Conservation (phyloP, 1,139 yeast species). For the Yamadazyma dushanensis region DNA sequence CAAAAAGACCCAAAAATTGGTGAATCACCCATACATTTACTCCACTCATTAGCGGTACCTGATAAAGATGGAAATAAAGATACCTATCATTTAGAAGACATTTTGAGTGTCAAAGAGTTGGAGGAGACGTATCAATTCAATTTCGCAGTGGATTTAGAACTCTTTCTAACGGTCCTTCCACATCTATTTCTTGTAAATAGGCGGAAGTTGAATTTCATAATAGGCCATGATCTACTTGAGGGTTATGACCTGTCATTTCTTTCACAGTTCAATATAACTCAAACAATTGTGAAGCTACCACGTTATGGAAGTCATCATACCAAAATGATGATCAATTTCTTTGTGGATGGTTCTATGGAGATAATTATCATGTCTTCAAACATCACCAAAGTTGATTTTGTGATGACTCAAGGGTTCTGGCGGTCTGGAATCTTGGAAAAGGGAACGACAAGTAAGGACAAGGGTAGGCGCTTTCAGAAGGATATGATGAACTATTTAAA, state of each 20-base stretch:
- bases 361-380: constrained; percentile 64
- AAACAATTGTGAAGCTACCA: constrained; percentile 34
- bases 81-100: constrained; percentile 22
- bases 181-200: constrained; percentile 20
- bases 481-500: constrained; percentile 46
- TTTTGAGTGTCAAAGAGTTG: constrained; percentile 35
- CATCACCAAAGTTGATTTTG: constrained; percentile 53
- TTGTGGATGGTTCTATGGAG: constrained; percentile 41
- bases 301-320: constrained; percentile 60
- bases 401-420: constrained; percentile 69
- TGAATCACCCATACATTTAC: constrained; percentile 24
- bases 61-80: constrained; percentile 23
- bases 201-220: constrained; percentile 30
- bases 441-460: constrained; percentile 7
- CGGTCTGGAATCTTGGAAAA: constrained; percentile 47
- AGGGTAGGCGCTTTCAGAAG: constrained; percentile 25
- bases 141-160: constrained; percentile 44
- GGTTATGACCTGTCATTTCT: constrained; percentile 13
- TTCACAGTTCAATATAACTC: constrained; percentile 26
- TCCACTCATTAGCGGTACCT: constrained; percentile 26
- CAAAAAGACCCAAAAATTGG: background rate
- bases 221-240: constrained; percentile 26
- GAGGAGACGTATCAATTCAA: constrained; percentile 50
- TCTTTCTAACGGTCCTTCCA: constrained; percentile 36
- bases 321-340: constrained; percentile 63